phyloP scores from a whole-genome alignment of 495 filamentous ascomycete genomes.

The Corynascus novoguineensis region DNA sequence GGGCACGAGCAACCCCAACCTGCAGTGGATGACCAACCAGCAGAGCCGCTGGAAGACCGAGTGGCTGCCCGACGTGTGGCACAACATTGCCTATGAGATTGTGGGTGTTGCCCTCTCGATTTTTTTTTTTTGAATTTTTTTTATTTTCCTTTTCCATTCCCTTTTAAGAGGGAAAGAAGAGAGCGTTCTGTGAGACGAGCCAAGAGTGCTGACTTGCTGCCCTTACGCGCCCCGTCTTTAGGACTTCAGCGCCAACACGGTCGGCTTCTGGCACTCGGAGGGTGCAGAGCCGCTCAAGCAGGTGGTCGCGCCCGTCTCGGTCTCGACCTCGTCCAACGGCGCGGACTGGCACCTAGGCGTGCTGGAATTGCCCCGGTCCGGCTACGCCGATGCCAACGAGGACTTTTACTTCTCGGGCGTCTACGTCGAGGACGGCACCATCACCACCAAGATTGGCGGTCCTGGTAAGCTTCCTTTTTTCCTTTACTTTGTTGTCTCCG shows the following conservation, averaged over 20 bases:
- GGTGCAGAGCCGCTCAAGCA: conserved; percentile 52
- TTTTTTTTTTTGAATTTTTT: not conserved
- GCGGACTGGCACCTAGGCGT: conserved; percentile 74
- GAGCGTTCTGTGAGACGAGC: conserved; percentile 40
- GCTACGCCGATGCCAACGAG: conserved; percentile 50
- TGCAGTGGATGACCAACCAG: conserved; percentile 43
- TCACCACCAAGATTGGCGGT: conserved; percentile 49
- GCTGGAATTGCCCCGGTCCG: conserved; percentile 57
- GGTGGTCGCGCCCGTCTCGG: conserved; percentile 1
- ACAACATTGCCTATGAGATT: conserved; percentile 69
- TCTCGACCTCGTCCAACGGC: conserved; percentile 58
- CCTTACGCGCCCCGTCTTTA: conserved; percentile 68
- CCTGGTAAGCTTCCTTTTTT: conserved; percentile 20
- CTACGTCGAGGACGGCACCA: conserved; percentile 59
- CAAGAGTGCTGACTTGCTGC: conserved; percentile 56
- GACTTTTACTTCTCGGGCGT: conserved; percentile 72
- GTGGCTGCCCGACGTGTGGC: conserved; percentile 58
- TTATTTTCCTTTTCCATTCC: not conserved
- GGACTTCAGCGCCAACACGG: conserved; percentile 55
- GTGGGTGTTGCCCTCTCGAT: conserved; percentile 18
- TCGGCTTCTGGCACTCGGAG: conserved; percentile 66
- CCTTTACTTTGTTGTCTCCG: too few relatives aligned
- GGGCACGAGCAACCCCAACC: conserved; percentile 52
- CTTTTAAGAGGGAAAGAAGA: conserved; percentile 26
- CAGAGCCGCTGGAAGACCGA: conserved; percentile 42